phyloP scores from a whole-genome alignment of 768 basidiomycete species.

The Termitomyces sp. region DNA sequence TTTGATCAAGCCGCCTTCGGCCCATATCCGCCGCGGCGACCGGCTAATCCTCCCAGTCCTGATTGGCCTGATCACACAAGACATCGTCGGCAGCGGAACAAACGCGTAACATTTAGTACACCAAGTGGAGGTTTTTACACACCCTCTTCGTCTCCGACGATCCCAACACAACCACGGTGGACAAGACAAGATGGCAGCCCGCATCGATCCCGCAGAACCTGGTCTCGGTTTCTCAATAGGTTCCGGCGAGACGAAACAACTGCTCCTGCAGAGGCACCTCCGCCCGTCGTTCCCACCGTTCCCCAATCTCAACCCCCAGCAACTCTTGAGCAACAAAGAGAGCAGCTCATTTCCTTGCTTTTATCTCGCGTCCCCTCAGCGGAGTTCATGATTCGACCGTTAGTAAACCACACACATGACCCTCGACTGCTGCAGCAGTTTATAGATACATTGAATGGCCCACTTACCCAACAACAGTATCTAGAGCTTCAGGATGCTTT shows the following conservation, averaged over 20 bases:
- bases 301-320: background rate
- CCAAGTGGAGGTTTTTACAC: slow-evolving; percentile 1
- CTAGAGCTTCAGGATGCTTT: background rate
- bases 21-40: background rate
- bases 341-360: background rate
- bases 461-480: background rate
- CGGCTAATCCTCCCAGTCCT: too few species aligned
- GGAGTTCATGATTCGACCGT: background rate
- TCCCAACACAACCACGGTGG: background rate
- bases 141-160: background rate
- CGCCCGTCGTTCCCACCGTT: background rate
- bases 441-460: background rate
- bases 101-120: background rate
- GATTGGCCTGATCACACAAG: background rate
- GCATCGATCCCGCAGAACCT: background rate
- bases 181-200: background rate
- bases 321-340: background rate
- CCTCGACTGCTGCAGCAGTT: background rate
- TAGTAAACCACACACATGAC: background rate
- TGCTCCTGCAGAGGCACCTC: background rate
- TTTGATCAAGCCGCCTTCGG: background rate
- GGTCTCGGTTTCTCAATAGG: background rate
- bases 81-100: background rate
- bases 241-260: background rate
- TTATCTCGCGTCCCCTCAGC: background rate